phyloP scores from a whole-genome alignment of 345 rosid species.

The Moricandia arvensis region DNA sequence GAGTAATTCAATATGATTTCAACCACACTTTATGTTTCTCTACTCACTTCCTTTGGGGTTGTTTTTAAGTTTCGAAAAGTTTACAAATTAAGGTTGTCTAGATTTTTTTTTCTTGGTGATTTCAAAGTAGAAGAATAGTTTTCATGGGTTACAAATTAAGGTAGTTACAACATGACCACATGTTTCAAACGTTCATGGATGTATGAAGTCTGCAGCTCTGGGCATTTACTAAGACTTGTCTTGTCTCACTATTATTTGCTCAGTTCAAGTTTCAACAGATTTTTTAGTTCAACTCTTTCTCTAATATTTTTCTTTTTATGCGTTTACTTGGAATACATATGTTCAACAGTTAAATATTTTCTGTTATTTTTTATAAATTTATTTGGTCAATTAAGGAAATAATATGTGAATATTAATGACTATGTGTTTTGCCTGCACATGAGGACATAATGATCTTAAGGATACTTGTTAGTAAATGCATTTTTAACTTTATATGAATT shows the following conservation, averaged over 20 bases:
- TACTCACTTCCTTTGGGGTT: slow-evolving; percentile 5
- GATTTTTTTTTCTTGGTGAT: neutral
- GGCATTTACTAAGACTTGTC: slow-evolving; percentile 26
- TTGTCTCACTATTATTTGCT: slow-evolving; percentile 1
- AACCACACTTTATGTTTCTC: slow-evolving; percentile 24
- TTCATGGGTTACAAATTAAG: neutral
- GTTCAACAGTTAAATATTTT: neutral
- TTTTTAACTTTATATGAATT: no score
- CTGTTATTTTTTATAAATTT: neutral
- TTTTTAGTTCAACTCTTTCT: slow-evolving; percentile 2
- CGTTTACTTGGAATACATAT: neutral
- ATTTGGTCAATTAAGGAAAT: no score
- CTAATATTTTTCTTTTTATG: neutral
- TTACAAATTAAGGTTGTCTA: slow-evolving; percentile 11
- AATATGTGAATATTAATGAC: no score
- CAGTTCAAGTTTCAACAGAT: slow-evolving; percentile 17
- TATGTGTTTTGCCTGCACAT: no score
- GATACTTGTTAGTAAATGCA: no score
- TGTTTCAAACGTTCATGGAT: slow-evolving; percentile 8
- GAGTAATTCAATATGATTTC: slow-evolving; percentile 25
- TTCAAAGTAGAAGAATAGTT: slow-evolving; percentile 11
- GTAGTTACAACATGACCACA: slow-evolving; percentile 13
- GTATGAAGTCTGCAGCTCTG: slow-evolving; percentile 6
- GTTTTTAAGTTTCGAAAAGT: slow-evolving; percentile 17
- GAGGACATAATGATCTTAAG: no score